phyloP scores from a whole-genome alignment of 1,284 basidiomycete species.

The Stereum hirsutum region DNA sequence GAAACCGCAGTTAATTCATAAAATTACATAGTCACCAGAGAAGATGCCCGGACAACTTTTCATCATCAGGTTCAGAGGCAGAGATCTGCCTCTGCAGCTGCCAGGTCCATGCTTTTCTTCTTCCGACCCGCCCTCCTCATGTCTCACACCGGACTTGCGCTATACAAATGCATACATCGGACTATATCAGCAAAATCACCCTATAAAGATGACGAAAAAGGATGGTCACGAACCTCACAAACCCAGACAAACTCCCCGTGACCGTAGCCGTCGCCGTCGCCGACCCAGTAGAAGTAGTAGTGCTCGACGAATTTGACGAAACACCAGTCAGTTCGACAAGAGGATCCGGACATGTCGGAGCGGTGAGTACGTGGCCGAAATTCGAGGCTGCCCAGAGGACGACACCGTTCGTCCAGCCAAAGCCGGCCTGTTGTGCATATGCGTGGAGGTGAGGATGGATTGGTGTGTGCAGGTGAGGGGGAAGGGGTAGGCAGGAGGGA shows the following conservation, averaged over 20 bases:
- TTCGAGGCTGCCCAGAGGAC: constrained; percentile 66
- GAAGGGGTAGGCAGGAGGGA: constrained; percentile 4
- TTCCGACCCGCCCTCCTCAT: too few species aligned
- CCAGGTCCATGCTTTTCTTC: too few species aligned
- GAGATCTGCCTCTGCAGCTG: too few species aligned
- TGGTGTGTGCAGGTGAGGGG: too few species aligned
- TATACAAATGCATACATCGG: neutral
- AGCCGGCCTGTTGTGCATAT: constrained; percentile 43
- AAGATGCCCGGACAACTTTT: too few species aligned
- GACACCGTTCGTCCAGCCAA: constrained; percentile 91
- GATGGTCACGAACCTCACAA: neutral
- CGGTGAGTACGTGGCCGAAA: constrained; percentile 57
- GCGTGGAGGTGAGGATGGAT: constrained; percentile 1
- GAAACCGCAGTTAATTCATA: too few species aligned
- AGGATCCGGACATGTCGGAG: constrained; percentile 57
- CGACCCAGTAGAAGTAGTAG: neutral
- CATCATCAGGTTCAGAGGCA: too few species aligned
- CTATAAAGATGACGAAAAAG: neutral
- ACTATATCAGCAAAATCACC: neutral
- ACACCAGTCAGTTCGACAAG: constrained; percentile 13
- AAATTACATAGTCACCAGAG: too few species aligned
- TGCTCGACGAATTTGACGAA: neutral
- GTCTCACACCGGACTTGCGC: too few species aligned
- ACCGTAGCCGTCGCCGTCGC: neutral
- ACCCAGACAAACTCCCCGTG: neutral